Base-by-base conservation (phyloP, 2,329 filamentous ascomycete genomes). In the Lithohypha guttulata region DNA sequence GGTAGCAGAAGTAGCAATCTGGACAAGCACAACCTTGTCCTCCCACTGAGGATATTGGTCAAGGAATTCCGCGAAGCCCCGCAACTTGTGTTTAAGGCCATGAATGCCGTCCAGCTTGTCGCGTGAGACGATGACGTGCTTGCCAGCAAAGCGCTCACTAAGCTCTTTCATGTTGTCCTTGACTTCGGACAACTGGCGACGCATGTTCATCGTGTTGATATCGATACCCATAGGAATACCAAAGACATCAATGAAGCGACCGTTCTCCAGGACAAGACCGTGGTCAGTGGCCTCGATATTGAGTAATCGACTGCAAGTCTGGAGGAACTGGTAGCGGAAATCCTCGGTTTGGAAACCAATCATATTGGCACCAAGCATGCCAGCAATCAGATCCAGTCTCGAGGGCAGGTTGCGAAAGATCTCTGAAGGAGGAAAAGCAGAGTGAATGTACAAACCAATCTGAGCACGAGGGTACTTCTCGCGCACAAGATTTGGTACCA, bases 391-490 rank as follows among this genome's bases (percentile, higher is more conserved):
- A 59, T 94, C 75, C 50, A 82, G 87, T 42, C 89, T 81, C 8
- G 85, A 79, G 2, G 89, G 84, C 15, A 96, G 65, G 58, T 89
- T 96, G 33, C 89, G 77, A 63, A 96, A 96, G 1, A 96, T 85
- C 55, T 96, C 89, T 0, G 89, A 95, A 0, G 89, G 95, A 1
- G 89, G 89, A 60, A 96, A 96, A 0, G 89, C 86, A 19, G 89
- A 85, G 56, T 96, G 89, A 11, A 96, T 66, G 64, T 95, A 96
- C 66, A 96, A 91, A 8, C 89, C 89, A 52, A 96, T 95, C 63
- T 93, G 83, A 11, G 89, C 89, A 48, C 95, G 85, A 0, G 89
- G 87, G 8, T 66, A 39, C 66, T 87, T 83, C 63, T 93, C 79
- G 19, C 89, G 82, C 31, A 96, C 70, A 84, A 96, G 93, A 32